These are phyloP conservation scores for Lecanicillium sp. DNA, from an alignment of 2,329 filamentous ascomycete species.

Conservation along the genomic window DNA sequence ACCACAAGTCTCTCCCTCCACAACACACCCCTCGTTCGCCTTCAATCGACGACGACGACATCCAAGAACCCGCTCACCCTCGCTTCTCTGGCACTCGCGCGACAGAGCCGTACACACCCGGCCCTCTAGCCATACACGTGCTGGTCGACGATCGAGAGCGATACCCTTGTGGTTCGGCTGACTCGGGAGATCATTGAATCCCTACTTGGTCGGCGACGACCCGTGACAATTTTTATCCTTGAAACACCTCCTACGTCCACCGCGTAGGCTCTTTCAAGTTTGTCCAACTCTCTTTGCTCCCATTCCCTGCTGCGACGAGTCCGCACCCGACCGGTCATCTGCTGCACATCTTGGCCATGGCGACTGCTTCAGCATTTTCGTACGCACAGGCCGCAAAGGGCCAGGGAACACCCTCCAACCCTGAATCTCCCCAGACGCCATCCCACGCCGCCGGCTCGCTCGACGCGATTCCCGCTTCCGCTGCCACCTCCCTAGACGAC, in stretches of 20 bases:
- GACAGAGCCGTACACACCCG: conserved; percentile 5
- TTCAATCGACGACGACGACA: neutral
- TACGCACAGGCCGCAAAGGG: conserved; percentile 96
- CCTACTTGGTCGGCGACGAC: conserved; percentile 7
- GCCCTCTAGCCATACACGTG: conserved; percentile 1
- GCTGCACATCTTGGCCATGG: conserved; percentile 37
- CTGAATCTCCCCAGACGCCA: conserved; percentile 36
- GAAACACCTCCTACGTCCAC: conserved; percentile 3
- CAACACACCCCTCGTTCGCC: neutral
- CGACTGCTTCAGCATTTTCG: conserved; percentile 63
- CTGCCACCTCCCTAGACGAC: conserved; percentile 16
- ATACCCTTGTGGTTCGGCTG: conserved; percentile 11
- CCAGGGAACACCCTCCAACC: conserved; percentile 14
- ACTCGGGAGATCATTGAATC: conserved; percentile 16
- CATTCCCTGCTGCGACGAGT: conserved; percentile 19
- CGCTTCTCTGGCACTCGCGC: neutral
- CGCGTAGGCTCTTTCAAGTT: conserved; percentile 2
- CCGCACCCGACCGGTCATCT: conserved; percentile 17
- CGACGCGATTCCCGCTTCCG: neutral
- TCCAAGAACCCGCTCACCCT: neutral
- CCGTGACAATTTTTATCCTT: conserved; percentile 1
- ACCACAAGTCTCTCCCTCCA: neutral
- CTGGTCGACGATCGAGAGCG: conserved; percentile 17
- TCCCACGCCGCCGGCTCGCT: conserved; percentile 18
- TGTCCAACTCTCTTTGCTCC: conserved; percentile 22